A percentile compares a stretch with the other conserved stretches of the same genome.
These are phyloP conservation scores for Xerocomus spinulosus DNA, from an alignment of 768 basidiomycete genomes.

Conservation along the genomic window DNA sequence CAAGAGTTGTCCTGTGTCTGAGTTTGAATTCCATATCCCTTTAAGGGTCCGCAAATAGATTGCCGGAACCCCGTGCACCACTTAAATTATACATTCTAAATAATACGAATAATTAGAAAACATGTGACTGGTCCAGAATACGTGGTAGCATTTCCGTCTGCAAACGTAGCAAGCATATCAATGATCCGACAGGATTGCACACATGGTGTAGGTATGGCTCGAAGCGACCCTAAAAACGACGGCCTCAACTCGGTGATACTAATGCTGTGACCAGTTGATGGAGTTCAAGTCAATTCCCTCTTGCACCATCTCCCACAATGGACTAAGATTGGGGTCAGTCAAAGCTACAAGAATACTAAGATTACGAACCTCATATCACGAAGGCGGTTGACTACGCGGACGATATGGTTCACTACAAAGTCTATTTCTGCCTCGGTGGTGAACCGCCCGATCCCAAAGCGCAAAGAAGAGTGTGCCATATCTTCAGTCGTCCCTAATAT, in stretches of 20 bases:
- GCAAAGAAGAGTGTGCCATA: conserved; percentile 97
- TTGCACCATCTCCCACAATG: conserved; percentile 99
- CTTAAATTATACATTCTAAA: not conserved
- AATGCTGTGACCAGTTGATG: conserved; percentile 87
- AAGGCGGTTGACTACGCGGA: conserved; percentile 78
- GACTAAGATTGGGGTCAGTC: conserved; percentile 42
- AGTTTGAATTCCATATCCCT: conserved; percentile 29
- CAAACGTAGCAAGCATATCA: not conserved
- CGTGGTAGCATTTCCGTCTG: not conserved
- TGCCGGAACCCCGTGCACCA: conserved; percentile 18
- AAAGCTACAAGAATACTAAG: conserved; percentile 3
- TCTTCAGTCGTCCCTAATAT: conserved; percentile 85
- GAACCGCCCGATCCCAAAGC: conserved; percentile 97
- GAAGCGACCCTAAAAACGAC: conserved; percentile 6
- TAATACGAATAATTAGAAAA: not conserved
- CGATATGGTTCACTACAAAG: conserved; percentile 84
- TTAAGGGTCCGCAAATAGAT: conserved; percentile 29
- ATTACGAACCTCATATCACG: conserved; percentile 83
- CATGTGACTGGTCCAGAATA: not conserved
- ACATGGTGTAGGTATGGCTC: conserved; percentile 9
- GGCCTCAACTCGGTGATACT: conserved; percentile 12
- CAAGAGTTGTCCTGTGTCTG: conserved; percentile 23
- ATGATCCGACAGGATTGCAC: conserved; percentile 8
- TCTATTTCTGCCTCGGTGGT: conserved; percentile 97
- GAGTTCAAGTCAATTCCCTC: conserved; percentile 95